phyloP scores from a whole-genome alignment of 2,329 filamentous ascomycete genomes.

The Arthrocladium fulminans region DNA sequence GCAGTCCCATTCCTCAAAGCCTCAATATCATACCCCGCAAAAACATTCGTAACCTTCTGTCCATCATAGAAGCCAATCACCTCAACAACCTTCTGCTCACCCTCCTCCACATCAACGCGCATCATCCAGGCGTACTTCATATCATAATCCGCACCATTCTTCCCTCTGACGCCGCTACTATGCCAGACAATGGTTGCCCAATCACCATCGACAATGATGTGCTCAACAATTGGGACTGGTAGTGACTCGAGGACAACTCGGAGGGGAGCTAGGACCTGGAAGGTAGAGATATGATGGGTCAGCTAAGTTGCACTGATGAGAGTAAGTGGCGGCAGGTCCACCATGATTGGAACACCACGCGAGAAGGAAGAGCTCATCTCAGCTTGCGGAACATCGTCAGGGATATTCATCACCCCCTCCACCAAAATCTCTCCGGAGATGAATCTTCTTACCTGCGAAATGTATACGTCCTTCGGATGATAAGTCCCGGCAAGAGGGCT shows the following conservation, averaged over 20 bases:
- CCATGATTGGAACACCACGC: too few relatives aligned
- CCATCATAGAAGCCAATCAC: constrained; percentile 15
- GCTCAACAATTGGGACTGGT: constrained; percentile 14
- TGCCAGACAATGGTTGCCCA: constrained; percentile 14
- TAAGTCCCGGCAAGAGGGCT: constrained; percentile 12
- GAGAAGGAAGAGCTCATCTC: too few relatives aligned
- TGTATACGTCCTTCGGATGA: constrained; percentile 12
- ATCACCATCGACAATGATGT: constrained; percentile 13
- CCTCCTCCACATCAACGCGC: constrained; percentile 7
- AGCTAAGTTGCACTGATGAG: not conserved
- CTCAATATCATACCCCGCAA: constrained; percentile 10
- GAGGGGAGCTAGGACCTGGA: constrained; percentile 13
- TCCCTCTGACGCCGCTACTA: constrained; percentile 9
- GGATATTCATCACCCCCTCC: too few relatives aligned
- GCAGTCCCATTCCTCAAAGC: not conserved
- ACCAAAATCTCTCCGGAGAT: too few relatives aligned
- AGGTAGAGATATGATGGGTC: not conserved
- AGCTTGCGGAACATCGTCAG: too few relatives aligned
- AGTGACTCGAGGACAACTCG: constrained; percentile 10
- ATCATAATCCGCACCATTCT: constrained; percentile 16
- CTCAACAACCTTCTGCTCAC: constrained; percentile 11
- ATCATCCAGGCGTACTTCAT: constrained; percentile 16
- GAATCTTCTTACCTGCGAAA: constrained; percentile 6
- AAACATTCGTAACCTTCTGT: constrained; percentile 11
- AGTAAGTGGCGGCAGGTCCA: too few relatives aligned